These are phyloP conservation scores for Epichloe coenophiala DNA, from an alignment of 2,329 filamentous ascomycete species.

Conservation along the genomic window DNA sequence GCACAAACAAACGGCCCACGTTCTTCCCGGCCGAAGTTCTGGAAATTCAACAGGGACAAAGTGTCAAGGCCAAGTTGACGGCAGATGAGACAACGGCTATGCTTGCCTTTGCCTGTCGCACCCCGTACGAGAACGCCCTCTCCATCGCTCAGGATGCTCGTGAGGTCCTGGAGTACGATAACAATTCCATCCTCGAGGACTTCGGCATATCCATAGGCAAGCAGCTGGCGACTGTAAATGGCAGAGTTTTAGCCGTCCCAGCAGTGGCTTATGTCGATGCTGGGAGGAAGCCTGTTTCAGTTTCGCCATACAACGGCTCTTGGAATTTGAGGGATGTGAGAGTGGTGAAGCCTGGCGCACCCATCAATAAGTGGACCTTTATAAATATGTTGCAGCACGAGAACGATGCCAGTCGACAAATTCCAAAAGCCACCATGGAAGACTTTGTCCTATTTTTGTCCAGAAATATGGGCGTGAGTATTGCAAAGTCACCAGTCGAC, in stretches of 20 bases:
- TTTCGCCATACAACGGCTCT: slow-evolving; percentile 34
- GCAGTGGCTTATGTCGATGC: slow-evolving; percentile 39
- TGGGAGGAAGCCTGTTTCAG: slow-evolving; percentile 9
- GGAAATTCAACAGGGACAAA: slow-evolving; percentile 49
- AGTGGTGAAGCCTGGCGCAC: slow-evolving; percentile 36
- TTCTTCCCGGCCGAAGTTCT: slow-evolving; percentile 58
- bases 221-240: slow-evolving; percentile 56
- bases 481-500: slow-evolving; percentile 13
- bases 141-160: slow-evolving; percentile 49
- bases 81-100: slow-evolving; percentile 51
- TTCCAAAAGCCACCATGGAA: slow-evolving; percentile 12
- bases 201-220: slow-evolving; percentile 53
- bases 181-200: slow-evolving; percentile 26
- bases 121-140: slow-evolving; percentile 50
- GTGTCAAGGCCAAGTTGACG: slow-evolving; percentile 44
- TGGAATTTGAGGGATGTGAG: slow-evolving; percentile 56
- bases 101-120: slow-evolving; percentile 59
- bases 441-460: slow-evolving; percentile 25
- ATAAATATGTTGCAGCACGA: slow-evolving; percentile 22
- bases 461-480: slow-evolving; percentile 24
- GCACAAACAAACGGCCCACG: slow-evolving; percentile 38
- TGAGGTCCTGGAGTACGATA: slow-evolving; percentile 42
- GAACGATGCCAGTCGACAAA: slow-evolving; percentile 1
- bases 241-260: slow-evolving; percentile 52
- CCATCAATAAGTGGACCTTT: slow-evolving; percentile 37